Conservation (phyloP, 257 asterid genomes). For the Petunia secreta region DNA sequence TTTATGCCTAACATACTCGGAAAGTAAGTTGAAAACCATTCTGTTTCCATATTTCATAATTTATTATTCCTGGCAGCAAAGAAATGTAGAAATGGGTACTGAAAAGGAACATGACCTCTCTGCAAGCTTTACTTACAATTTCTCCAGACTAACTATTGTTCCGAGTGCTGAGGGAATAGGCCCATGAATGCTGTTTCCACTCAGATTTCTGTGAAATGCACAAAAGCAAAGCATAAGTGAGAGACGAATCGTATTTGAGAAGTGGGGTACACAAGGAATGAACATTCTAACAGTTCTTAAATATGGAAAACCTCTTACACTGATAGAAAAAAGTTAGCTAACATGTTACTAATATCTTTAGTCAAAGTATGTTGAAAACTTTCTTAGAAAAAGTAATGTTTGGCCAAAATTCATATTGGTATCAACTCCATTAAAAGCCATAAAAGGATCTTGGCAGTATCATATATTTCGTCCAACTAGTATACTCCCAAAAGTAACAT, state of each 20-base stretch:
- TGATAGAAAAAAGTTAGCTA: background rate
- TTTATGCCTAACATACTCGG: background rate
- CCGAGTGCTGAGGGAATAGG: slow-evolving; percentile 85
- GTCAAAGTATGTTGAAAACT: background rate
- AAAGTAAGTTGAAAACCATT: background rate
- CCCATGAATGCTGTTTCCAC: slow-evolving; percentile 86
- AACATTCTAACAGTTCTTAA: background rate
- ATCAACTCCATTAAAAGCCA: background rate
- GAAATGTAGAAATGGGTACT: background rate
- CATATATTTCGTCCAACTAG: background rate
- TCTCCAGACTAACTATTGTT: slow-evolving; percentile 62
- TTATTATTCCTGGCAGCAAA: background rate
- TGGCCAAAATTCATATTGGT: background rate
- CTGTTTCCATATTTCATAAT: background rate
- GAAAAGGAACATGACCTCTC: background rate
- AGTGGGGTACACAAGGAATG: background rate
- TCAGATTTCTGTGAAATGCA: slow-evolving; percentile 68
- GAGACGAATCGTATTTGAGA: slow-evolving; percentile 15
- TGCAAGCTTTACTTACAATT: slow-evolving; percentile 55
- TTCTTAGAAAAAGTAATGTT: background rate
- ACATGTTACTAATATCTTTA: background rate
- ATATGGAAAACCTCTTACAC: background rate
- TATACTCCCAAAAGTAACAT: background rate
- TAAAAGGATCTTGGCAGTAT: background rate
- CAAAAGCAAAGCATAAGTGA: background rate